These are phyloP conservation scores for Athelia psychrophila DNA, from an alignment of 1,284 basidiomycete genomes.

Conservation along the genomic window DNA sequence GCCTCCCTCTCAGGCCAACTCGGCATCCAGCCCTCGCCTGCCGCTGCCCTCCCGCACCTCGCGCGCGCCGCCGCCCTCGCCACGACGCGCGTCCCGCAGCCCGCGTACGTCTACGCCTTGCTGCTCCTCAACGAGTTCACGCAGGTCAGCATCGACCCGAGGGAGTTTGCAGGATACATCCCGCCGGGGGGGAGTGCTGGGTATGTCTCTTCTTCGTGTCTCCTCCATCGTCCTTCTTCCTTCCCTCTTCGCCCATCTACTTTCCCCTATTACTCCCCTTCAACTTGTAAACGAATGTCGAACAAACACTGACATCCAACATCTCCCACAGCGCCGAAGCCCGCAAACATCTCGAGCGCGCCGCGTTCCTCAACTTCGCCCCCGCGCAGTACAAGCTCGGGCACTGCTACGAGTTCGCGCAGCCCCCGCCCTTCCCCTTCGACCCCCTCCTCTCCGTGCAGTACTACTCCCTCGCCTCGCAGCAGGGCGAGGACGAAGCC, in stretches of 20 bases:
- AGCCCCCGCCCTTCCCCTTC: constrained; percentile 75
- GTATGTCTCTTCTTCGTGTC: constrained; percentile 35
- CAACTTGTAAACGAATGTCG: too few relatives aligned
- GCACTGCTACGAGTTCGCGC: constrained; percentile 89
- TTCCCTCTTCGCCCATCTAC: too few relatives aligned
- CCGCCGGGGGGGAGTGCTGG: too few relatives aligned
- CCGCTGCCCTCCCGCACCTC: constrained; percentile 69
- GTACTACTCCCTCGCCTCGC: constrained; percentile 85
- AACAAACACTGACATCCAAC: too few relatives aligned
- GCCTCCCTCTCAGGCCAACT: constrained; percentile 89
- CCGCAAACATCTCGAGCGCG: constrained; percentile 66
- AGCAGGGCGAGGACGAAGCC: constrained; percentile 87
- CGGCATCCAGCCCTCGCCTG: constrained; percentile 51
- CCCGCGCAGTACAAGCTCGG: constrained; percentile 94
- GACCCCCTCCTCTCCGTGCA: constrained; percentile 90
- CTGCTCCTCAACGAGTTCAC: constrained; percentile 81
- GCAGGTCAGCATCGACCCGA: constrained; percentile 50
- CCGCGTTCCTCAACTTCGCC: constrained; percentile 84
- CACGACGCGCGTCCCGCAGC: constrained; percentile 78
- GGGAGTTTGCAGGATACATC: constrained; percentile 52
- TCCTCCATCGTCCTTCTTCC: constrained; percentile 47
- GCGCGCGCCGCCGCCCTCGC: constrained; percentile 76
- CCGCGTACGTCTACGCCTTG: constrained; percentile 83
- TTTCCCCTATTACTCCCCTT: too few relatives aligned
- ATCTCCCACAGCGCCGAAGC: constrained; percentile 33